Conservation (phyloP, 2,329 filamentous ascomycete species). For the Penicillium palitans region DNA sequence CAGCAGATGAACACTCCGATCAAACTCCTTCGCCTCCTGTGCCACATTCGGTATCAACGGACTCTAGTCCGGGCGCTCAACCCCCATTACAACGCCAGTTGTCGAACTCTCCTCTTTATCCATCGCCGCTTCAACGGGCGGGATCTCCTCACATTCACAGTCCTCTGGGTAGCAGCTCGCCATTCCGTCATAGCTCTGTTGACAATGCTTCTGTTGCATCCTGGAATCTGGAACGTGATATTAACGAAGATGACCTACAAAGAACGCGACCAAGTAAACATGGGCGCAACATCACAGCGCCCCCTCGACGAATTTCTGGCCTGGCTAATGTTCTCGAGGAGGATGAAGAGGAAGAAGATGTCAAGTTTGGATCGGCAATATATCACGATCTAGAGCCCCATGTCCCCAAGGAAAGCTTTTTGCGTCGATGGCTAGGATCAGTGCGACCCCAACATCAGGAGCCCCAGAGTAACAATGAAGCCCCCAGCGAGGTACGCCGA, state of each 20-base stretch:
- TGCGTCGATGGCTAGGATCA: conserved; percentile 10
- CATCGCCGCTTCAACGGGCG: conserved; percentile 27
- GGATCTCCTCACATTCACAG: conserved; percentile 16
- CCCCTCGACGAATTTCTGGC: conserved; percentile 38
- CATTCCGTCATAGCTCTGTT: conserved; percentile 25
- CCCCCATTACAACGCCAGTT: conserved; percentile 24
- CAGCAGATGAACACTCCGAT: conserved; percentile 27
- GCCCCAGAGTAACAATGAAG: neutral
- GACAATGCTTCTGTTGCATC: conserved; percentile 39
- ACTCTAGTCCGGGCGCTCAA: conserved; percentile 31
- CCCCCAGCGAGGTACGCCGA: neutral
- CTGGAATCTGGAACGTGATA: conserved; percentile 38
- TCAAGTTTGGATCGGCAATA: neutral
- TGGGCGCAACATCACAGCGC: conserved; percentile 38
- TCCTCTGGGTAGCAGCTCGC: conserved; percentile 22
- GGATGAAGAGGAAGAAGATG: conserved; percentile 28
- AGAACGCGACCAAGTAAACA: conserved; percentile 33
- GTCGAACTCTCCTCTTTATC: conserved; percentile 30
- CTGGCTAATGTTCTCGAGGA: conserved; percentile 33
- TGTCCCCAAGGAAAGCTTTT: conserved; percentile 5
- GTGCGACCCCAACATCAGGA: neutral
- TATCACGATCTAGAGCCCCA: neutral
- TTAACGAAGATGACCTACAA: conserved; percentile 39
- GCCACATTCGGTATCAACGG: conserved; percentile 35
- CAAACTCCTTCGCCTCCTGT: conserved; percentile 39